phyloP scores from a whole-genome alignment of 371 early-diverging fungal species.

The Mucor ambiguus region DNA sequence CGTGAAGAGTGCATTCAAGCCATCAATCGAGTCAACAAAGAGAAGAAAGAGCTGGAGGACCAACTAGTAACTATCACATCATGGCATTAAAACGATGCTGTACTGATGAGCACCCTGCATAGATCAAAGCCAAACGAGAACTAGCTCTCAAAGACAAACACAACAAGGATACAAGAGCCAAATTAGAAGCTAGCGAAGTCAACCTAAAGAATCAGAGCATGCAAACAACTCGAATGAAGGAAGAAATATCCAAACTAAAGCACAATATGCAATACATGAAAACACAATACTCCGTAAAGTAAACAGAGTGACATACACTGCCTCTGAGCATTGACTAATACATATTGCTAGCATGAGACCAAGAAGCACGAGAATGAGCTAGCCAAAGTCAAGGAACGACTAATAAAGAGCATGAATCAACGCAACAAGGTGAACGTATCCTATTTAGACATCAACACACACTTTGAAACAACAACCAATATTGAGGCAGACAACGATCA shows the following conservation, averaged over 20 bases:
- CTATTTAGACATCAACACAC: slow-evolving; percentile 27
- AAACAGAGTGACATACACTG: neutral
- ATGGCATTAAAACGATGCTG: neutral
- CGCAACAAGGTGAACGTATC: slow-evolving; percentile 31
- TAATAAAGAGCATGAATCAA: slow-evolving; percentile 42
- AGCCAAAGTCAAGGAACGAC: slow-evolving; percentile 41
- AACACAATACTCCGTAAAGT: slow-evolving; percentile 48
- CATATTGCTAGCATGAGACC: slow-evolving; percentile 38
- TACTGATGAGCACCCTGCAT: neutral
- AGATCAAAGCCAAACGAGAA: slow-evolving; percentile 14
- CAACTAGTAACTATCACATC: slow-evolving; percentile 7
- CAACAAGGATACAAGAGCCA: slow-evolving; percentile 7
- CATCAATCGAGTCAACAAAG: slow-evolving; percentile 17
- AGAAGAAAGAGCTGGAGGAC: slow-evolving; percentile 5
- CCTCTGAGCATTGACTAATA: neutral
- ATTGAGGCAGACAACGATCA: slow-evolving; percentile 16
- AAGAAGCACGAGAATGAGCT: slow-evolving; percentile 43
- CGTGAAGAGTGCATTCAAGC: slow-evolving; percentile 7
- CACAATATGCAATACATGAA: slow-evolving; percentile 50
- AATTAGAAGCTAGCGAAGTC: slow-evolving; percentile 22
- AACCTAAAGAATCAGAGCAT: slow-evolving; percentile 20
- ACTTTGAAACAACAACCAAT: slow-evolving; percentile 22
- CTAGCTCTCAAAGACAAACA: slow-evolving; percentile 1
- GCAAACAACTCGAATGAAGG: slow-evolving; percentile 30
- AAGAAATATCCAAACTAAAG: slow-evolving; percentile 44